A percentile compares a stretch with the other conserved stretches of the same genome.
These are phyloP conservation scores for Geranium incanum DNA, from an alignment of 441 rosid genomes.

Conservation along the genomic window DNA sequence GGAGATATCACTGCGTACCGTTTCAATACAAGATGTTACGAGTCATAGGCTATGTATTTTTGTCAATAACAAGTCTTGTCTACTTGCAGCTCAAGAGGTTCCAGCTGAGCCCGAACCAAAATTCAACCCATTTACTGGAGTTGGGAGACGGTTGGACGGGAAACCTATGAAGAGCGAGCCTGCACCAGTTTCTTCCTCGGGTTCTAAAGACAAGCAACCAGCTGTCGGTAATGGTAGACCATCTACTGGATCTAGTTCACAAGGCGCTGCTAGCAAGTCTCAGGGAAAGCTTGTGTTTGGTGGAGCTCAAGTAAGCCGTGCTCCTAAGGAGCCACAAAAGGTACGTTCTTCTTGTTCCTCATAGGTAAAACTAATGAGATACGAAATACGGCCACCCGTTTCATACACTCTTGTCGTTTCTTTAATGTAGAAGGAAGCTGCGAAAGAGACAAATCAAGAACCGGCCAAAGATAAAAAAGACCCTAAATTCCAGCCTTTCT, in stretches of 20 bases:
- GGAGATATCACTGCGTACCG: no score
- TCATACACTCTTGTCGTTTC: slow-evolving; percentile 1
- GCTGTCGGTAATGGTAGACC: slow-evolving; percentile 22
- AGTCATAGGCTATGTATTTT: not conserved
- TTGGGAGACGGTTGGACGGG: slow-evolving; percentile 51
- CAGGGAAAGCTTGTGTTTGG: slow-evolving; percentile 44
- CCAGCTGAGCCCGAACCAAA: slow-evolving; percentile 35
- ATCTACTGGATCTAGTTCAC: slow-evolving; percentile 24
- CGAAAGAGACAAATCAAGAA: slow-evolving; percentile 28
- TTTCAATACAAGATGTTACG: not conserved
- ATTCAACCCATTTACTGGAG: slow-evolving; percentile 51
- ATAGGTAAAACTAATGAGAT: not conserved
- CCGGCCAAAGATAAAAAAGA: slow-evolving; percentile 29
- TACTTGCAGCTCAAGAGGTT: slow-evolving; percentile 38
- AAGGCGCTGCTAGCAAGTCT: not conserved
- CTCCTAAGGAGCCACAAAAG: slow-evolving; percentile 23
- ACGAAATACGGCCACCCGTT: not conserved
- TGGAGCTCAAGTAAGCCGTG: slow-evolving; percentile 27
- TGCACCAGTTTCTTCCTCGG: slow-evolving; percentile 18
- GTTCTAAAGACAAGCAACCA: slow-evolving; percentile 22
- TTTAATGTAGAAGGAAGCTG: slow-evolving; percentile 23
- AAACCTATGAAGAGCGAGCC: slow-evolving; percentile 25
- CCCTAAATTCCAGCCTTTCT: slow-evolving; percentile 45
- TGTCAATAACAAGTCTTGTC: not conserved
- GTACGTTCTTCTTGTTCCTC: slow-evolving; percentile 19